Conservation (phyloP, 2,329 filamentous ascomycete species). For the Pestalotiopsis sp. region DNA sequence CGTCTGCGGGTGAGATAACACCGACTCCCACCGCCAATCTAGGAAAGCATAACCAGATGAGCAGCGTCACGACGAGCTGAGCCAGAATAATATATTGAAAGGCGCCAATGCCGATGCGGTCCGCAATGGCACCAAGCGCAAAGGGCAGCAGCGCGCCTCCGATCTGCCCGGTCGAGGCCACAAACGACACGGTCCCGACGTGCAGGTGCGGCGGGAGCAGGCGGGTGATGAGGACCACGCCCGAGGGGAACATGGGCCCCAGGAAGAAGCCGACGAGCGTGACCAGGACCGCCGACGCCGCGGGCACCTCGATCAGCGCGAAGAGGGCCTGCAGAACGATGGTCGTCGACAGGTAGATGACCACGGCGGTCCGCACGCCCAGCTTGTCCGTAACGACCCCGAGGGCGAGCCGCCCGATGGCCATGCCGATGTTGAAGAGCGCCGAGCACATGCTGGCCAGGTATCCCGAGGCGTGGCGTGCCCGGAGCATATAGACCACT, state of each 20-base stretch:
- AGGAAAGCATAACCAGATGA: slow-evolving; percentile 7
- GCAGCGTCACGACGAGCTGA: neutral
- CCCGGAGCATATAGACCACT: slow-evolving; percentile 43
- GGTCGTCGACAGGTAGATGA: slow-evolving; percentile 24
- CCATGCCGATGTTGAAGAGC: slow-evolving; percentile 45
- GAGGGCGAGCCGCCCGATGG: slow-evolving; percentile 35
- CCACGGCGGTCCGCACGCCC: slow-evolving; percentile 26
- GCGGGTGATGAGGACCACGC: slow-evolving; percentile 35
- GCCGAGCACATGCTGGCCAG: slow-evolving; percentile 40
- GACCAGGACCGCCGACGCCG: slow-evolving; percentile 31
- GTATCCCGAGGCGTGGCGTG: slow-evolving; percentile 35
- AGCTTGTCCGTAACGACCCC: slow-evolving; percentile 31
- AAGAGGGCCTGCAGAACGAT: slow-evolving; percentile 20
- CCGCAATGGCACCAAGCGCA: slow-evolving; percentile 39
- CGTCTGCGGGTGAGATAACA: neutral
- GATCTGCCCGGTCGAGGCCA: slow-evolving; percentile 42
- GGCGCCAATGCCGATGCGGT: slow-evolving; percentile 36
- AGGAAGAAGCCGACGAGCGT: slow-evolving; percentile 36
- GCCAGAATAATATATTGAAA: slow-evolving; percentile 31
- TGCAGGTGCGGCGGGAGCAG: slow-evolving; percentile 39
- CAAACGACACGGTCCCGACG: slow-evolving; percentile 42
- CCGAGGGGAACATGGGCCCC: slow-evolving; percentile 43
- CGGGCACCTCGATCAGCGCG: slow-evolving; percentile 16
- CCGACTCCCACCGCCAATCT: neutral
- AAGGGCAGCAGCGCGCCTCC: slow-evolving; percentile 44